A percentile compares a stretch with the other conserved stretches of the same genome.
These are phyloP conservation scores for Saccharum spontaneum DNA, from an alignment of 176 grass and related monocot species.

Conservation along the genomic window DNA sequence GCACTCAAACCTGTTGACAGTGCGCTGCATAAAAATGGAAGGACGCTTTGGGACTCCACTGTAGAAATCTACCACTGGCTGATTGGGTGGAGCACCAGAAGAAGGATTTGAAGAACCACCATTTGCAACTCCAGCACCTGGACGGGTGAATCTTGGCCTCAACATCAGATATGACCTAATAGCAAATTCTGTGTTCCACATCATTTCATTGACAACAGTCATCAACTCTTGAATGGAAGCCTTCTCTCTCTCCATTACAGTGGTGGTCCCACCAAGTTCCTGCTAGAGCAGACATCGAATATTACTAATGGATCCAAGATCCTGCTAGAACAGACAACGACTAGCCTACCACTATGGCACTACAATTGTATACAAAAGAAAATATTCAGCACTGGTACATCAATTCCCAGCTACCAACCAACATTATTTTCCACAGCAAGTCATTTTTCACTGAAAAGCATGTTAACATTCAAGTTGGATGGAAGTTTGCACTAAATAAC, in stretches of 20 bases:
- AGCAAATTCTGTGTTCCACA: constrained; percentile 82
- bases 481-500: neutral
- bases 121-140: constrained; percentile 49
- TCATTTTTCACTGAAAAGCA: neutral
- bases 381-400: neutral
- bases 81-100: constrained; percentile 43
- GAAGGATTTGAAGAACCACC: constrained; percentile 43
- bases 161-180: constrained; percentile 92
- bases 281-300: constrained; percentile 18
- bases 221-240: constrained; percentile 74
- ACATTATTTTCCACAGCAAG: neutral
- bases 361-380: neutral
- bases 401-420: neutral
- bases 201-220: constrained; percentile 74
- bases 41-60: constrained; percentile 89
- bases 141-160: constrained; percentile 64
- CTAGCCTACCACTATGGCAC: neutral
- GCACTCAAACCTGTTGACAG: constrained; percentile 77
- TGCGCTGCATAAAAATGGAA: constrained; percentile 73
- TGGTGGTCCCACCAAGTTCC: constrained; percentile 81
- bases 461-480: neutral
- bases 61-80: constrained; percentile 81
- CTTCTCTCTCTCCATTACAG: constrained; percentile 89
- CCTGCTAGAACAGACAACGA: neutral
- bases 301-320: constrained; percentile 22